phyloP scores from a whole-genome alignment of 2,329 filamentous ascomycete species.

The Epichloe gansuensis region DNA sequence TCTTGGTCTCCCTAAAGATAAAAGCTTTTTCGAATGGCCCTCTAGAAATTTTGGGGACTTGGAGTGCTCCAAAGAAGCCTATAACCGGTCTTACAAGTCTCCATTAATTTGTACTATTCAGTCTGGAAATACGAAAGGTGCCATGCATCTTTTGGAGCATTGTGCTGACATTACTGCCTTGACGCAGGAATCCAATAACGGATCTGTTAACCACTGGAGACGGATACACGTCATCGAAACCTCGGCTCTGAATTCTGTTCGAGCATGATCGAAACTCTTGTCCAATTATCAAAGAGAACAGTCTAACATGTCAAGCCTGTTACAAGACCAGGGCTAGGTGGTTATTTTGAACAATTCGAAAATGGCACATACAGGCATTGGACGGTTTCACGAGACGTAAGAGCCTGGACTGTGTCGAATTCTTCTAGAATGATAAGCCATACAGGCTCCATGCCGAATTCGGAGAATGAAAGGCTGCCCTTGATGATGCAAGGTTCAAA shows the following conservation, averaged over 20 bases:
- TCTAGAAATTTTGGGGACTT: constrained; percentile 20
- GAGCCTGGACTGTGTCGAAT: constrained; percentile 54
- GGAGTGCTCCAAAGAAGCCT: constrained; percentile 37
- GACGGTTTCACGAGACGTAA: constrained; percentile 29
- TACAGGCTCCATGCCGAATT: constrained; percentile 57
- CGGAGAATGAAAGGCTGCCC: constrained; percentile 41
- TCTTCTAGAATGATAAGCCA: constrained; percentile 63
- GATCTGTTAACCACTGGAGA: constrained; percentile 21
- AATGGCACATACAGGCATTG: constrained; percentile 49
- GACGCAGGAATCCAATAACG: constrained; percentile 24
- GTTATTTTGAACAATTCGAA: constrained; percentile 39
- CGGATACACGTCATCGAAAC: constrained; percentile 25
- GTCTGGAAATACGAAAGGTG: constrained; percentile 28
- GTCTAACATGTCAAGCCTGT: neutral
- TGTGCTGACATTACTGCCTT: constrained; percentile 56
- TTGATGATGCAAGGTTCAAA: constrained; percentile 48
- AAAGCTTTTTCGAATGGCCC: constrained; percentile 51
- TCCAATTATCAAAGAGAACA: constrained; percentile 25
- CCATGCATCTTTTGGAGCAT: constrained; percentile 43
- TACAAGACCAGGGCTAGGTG: constrained; percentile 25
- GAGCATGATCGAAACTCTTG: constrained; percentile 35
- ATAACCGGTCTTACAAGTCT: constrained; percentile 39
- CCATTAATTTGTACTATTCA: constrained; percentile 52
- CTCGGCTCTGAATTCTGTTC: constrained; percentile 49
- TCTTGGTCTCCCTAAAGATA: constrained; percentile 44